A percentile compares a stretch with the other conserved stretches of the same genome.
phyloP scores from a whole-genome alignment of 2,329 filamentous ascomycete genomes.

The Neofusicoccum umdonicola region DNA sequence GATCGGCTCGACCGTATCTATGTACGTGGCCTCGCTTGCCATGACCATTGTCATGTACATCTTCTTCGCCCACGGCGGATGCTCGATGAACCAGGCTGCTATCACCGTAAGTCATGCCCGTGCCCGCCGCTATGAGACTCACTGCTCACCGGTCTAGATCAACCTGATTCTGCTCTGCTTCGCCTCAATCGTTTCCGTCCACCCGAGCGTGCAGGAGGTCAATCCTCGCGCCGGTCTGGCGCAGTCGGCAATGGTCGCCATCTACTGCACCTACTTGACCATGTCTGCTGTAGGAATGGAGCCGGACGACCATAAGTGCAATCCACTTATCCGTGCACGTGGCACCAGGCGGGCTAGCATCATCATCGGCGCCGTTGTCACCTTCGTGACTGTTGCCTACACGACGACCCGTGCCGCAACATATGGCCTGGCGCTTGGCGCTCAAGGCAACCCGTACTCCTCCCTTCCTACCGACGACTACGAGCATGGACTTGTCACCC shows the following conservation, averaged over 20 bases:
- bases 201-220: constrained; percentile 83
- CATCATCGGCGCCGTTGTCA: constrained; percentile 89
- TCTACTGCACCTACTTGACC: constrained; percentile 98
- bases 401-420: constrained; percentile 96
- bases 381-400: constrained; percentile 95
- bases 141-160: constrained; percentile 45
- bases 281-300: constrained; percentile 99
- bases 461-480: constrained; percentile 65
- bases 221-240: constrained; percentile 93
- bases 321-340: constrained; percentile 81
- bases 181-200: constrained; percentile 81
- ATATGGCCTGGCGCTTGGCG: constrained; percentile 74
- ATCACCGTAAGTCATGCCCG: constrained; percentile 62
- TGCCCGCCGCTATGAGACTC: constrained; percentile 10
- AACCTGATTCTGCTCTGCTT: constrained; percentile 81
- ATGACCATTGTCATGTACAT: constrained; percentile 98
- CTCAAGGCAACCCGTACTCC: constrained; percentile 56
- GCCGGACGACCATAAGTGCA: constrained; percentile 90
- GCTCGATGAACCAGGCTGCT: constrained; percentile 93
- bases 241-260: constrained; percentile 94
- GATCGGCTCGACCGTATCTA: constrained; percentile 86
- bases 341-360: constrained; percentile 88
- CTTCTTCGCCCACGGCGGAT: constrained; percentile 81
- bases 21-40: constrained; percentile 86
- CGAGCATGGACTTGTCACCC: constrained; percentile 84